Conservation (phyloP, 257 asterid species). For the Solanum okadae region DNA sequence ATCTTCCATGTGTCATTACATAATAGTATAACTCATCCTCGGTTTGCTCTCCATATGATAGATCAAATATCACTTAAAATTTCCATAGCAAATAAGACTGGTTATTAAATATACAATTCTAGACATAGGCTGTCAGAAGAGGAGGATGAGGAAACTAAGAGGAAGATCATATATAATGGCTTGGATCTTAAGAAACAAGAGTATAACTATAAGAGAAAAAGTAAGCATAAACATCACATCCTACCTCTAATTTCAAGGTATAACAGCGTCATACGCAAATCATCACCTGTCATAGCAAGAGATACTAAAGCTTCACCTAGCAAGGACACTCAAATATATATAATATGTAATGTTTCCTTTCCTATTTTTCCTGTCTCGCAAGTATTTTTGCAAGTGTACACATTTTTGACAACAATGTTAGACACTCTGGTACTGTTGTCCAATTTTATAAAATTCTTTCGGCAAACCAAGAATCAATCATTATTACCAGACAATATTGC, state of each 20-base stretch:
- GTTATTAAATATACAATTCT: background rate
- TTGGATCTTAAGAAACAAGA: background rate
- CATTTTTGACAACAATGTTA: slow-evolving; percentile 68
- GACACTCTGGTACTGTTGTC: slow-evolving; percentile 72
- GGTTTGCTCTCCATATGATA: background rate
- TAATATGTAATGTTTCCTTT: background rate
- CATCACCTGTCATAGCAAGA: slow-evolving; percentile 94
- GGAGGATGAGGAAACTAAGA: background rate
- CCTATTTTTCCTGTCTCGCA: background rate
- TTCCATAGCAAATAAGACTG: background rate
- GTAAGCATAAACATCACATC: background rate
- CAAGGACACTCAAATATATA: background rate
- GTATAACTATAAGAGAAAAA: background rate
- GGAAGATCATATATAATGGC: background rate
- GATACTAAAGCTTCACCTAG: slow-evolving; percentile 89
- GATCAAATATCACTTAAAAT: background rate
- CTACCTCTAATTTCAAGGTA: slow-evolving; percentile 93
- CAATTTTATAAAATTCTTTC: slow-evolving; percentile 53
- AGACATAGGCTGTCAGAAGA: background rate
- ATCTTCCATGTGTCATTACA: background rate
- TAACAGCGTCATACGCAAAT: slow-evolving; percentile 57
- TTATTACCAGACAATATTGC: slow-evolving; percentile 66
- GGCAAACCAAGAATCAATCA: slow-evolving; percentile 33
- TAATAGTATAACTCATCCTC: background rate
- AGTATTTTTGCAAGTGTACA: slow-evolving; percentile 38